Percentiles rank a stretch among this genome's conserved stretches.
Conservation (phyloP, 1,284 basidiomycete genomes). For the Wallemia ichthyophaga region DNA sequence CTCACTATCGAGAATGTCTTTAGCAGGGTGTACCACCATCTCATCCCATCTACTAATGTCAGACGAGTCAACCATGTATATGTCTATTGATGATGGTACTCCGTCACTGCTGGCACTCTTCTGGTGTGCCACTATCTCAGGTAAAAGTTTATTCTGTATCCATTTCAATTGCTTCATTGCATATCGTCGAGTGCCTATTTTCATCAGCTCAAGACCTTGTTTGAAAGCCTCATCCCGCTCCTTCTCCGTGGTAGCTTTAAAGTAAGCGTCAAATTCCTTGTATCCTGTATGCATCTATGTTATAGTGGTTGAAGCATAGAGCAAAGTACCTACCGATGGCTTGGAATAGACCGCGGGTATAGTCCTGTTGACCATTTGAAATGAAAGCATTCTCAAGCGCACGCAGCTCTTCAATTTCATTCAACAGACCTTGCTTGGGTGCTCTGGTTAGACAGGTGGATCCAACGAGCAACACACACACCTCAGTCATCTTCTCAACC, state of each 20-base stretch:
- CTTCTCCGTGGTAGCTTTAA: conserved; percentile 12
- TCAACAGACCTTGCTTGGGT: conserved; percentile 39
- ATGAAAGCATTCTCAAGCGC: conserved; percentile 11
- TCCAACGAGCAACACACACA: conserved; percentile 14
- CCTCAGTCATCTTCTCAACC: conserved; percentile 68
- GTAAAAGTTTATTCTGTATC: conserved; percentile 70
- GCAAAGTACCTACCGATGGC: conserved; percentile 36
- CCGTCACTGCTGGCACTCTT: conserved; percentile 2
- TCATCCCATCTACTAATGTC: conserved; percentile 29
- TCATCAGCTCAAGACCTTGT: conserved; percentile 44
- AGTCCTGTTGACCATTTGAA: conserved; percentile 18
- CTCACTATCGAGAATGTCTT: conserved; percentile 7
- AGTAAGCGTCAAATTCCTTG: conserved; percentile 51
- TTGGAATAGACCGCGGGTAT: conserved; percentile 66
- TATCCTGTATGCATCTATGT: conserved; percentile 31
- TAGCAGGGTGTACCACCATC: conserved; percentile 10
- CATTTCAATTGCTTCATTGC: conserved; percentile 73
- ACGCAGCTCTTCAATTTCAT: conserved; percentile 36
- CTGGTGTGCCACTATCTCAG: conserved; percentile 30
- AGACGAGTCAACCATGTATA: conserved; percentile 39
- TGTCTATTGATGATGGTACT: conserved; percentile 11
- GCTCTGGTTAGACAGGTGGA: conserved; percentile 2
- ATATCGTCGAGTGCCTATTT: conserved; percentile 63
- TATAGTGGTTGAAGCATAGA: too few species aligned
- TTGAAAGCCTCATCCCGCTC: conserved; percentile 17